A percentile compares a stretch with the other conserved stretches of the same genome.
Conservation (phyloP, 2,329 filamentous ascomycete genomes). For the Juglanconis juglandina region DNA sequence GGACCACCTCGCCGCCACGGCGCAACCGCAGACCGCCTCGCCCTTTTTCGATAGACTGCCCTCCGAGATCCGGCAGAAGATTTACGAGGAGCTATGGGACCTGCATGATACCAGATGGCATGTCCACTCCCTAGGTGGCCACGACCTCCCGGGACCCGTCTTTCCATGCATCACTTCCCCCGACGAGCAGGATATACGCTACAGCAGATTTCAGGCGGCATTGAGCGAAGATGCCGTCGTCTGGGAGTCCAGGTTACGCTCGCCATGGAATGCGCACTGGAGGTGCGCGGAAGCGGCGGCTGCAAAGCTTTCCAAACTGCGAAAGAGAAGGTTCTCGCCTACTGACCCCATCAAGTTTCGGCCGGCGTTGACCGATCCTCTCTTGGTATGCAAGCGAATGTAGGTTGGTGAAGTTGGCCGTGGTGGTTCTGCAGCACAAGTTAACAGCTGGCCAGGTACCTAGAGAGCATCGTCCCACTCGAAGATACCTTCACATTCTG, state of each 20-base stretch:
- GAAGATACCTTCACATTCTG: conserved; percentile 26
- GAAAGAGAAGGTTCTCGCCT: not conserved
- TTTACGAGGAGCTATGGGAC: conserved; percentile 28
- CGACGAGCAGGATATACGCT: conserved; percentile 14
- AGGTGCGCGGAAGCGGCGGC: conserved; percentile 13
- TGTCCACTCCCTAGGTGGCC: conserved; percentile 12
- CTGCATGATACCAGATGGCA: conserved; percentile 22
- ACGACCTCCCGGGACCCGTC: conserved; percentile 8
- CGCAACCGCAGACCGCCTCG: conserved; percentile 43
- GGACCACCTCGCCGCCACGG: conserved; percentile 32
- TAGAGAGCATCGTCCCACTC: conserved; percentile 24
- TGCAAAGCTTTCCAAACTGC: not conserved
- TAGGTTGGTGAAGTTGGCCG: conserved; percentile 1
- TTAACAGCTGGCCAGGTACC: conserved; percentile 22
- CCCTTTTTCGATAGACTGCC: conserved; percentile 27
- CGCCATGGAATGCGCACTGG: conserved; percentile 16
- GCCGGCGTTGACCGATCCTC: conserved; percentile 10
- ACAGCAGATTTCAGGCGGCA: conserved; percentile 9
- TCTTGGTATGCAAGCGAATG: conserved; percentile 28
- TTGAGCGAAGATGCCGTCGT: conserved; percentile 4
- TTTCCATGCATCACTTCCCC: conserved; percentile 21
- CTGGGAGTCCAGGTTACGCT: conserved; percentile 15
- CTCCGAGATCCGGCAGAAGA: conserved; percentile 29
- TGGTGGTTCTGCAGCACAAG: not conserved
- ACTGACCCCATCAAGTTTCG: not conserved